A percentile compares a stretch with the other conserved stretches of the same genome.
These are phyloP conservation scores for Phytophthora idaei DNA, from an alignment of 352 stramenopile species.

Conservation along the genomic window DNA sequence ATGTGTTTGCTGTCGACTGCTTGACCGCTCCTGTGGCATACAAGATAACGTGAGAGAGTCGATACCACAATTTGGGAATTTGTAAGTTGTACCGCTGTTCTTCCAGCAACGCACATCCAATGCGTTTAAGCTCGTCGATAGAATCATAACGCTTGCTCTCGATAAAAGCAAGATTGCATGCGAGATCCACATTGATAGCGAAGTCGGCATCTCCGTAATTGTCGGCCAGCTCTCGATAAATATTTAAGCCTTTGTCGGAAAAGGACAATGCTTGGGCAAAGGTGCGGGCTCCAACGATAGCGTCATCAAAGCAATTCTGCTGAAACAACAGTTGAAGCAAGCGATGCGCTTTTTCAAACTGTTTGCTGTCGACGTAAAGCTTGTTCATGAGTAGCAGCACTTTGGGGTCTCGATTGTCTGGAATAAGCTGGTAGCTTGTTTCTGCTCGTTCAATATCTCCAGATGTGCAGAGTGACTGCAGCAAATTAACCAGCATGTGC, in stretches of 20 bases:
- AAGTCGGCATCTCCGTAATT: slow-evolving; percentile 63
- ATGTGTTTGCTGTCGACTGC: slow-evolving; percentile 13
- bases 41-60: slow-evolving; percentile 4
- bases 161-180: slow-evolving; percentile 53
- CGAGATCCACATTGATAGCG: slow-evolving; percentile 70
- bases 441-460: slow-evolving; percentile 67
- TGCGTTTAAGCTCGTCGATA: slow-evolving; percentile 50
- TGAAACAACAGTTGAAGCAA: slow-evolving; percentile 59
- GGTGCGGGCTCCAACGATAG: slow-evolving; percentile 49
- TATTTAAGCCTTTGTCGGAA: slow-evolving; percentile 53
- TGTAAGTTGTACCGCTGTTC: slow-evolving; percentile 29
- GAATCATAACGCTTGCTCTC: slow-evolving; percentile 38
- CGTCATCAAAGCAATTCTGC: slow-evolving; percentile 48
- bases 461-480: slow-evolving; percentile 52
- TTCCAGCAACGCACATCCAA: slow-evolving; percentile 36
- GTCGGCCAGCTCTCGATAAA: slow-evolving; percentile 68
- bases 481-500: slow-evolving; percentile 47
- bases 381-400: slow-evolving; percentile 62
- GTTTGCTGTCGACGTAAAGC: slow-evolving; percentile 52
- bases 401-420: slow-evolving; percentile 35
- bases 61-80: background rate
- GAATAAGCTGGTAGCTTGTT: slow-evolving; percentile 59
- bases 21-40: slow-evolving; percentile 18
- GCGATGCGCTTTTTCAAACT: slow-evolving; percentile 55
- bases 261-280: slow-evolving; percentile 55